phyloP scores from a whole-genome alignment of 352 stramenopile genomes.

The Phytophthora tentaculata region DNA sequence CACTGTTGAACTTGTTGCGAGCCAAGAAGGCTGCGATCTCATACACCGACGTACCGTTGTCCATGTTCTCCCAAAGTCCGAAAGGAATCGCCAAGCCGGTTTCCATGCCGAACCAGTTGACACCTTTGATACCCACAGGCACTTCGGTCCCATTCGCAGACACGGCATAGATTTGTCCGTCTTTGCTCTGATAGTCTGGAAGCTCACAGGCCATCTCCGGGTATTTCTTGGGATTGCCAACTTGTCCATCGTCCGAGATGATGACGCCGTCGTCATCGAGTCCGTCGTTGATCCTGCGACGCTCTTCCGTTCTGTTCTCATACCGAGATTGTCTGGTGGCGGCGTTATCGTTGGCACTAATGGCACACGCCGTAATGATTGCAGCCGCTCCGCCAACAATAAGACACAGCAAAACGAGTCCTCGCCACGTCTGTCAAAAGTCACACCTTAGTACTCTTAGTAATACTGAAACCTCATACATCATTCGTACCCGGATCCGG shows the following conservation, averaged over 20 bases:
- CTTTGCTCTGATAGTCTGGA: slow-evolving; percentile 66
- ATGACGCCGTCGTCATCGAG: slow-evolving; percentile 35
- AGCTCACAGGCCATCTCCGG: slow-evolving; percentile 53
- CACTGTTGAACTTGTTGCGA: slow-evolving; percentile 73
- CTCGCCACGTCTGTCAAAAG: slow-evolving; percentile 53
- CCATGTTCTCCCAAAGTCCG: slow-evolving; percentile 74
- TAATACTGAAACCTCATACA: neutral
- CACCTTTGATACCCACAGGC: slow-evolving; percentile 58
- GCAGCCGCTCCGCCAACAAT: slow-evolving; percentile 47
- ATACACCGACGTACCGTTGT: slow-evolving; percentile 79
- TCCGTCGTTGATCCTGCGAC: slow-evolving; percentile 49
- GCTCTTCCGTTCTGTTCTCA: slow-evolving; percentile 35
- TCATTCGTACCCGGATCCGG: slow-evolving; percentile 47
- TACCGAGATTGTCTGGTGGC: slow-evolving; percentile 21
- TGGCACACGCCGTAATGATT: slow-evolving; percentile 51
- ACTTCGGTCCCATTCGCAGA: slow-evolving; percentile 60
- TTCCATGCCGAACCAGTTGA: slow-evolving; percentile 84
- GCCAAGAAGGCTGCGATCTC: slow-evolving; percentile 64
- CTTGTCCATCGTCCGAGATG: slow-evolving; percentile 52
- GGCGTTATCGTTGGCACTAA: slow-evolving; percentile 33
- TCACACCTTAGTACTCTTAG: neutral
- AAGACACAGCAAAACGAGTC: slow-evolving; percentile 54
- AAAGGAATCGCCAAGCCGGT: slow-evolving; percentile 58
- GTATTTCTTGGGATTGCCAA: slow-evolving; percentile 60
- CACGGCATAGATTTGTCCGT: slow-evolving; percentile 50